These are phyloP conservation scores for Apiospora rasikravindrae DNA, from an alignment of 2,329 filamentous ascomycete species.

Conservation along the genomic window DNA sequence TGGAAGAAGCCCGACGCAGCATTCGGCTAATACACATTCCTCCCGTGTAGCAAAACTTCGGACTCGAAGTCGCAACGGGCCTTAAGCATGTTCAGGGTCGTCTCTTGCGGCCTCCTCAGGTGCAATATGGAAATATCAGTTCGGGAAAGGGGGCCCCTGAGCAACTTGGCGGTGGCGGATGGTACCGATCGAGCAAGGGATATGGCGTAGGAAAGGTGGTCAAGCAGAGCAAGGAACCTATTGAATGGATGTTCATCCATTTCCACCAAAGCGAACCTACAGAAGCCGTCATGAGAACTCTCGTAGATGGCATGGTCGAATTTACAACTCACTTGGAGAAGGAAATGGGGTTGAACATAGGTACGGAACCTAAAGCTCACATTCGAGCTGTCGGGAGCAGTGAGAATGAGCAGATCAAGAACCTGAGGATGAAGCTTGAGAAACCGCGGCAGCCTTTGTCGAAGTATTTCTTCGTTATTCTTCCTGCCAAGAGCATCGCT, in stretches of 20 bases:
- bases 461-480: conserved; percentile 64
- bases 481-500: conserved; percentile 53
- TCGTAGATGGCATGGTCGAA: conserved; percentile 30
- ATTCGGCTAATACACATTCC: background rate
- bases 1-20: background rate
- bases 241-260: conserved; percentile 57
- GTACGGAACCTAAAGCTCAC: background rate
- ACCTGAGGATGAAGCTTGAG: background rate
- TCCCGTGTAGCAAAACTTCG: conserved; percentile 53
- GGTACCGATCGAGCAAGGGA: conserved; percentile 73
- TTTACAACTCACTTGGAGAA: conserved; percentile 45
- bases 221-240: conserved; percentile 51
- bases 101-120: conserved; percentile 63
- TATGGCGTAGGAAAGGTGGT: conserved; percentile 55
- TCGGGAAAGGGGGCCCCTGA: conserved; percentile 22
- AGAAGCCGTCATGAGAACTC: background rate
- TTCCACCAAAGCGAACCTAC: background rate
- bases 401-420: background rate
- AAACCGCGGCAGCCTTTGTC: conserved; percentile 38
- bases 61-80: conserved; percentile 62
- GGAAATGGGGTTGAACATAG: conserved; percentile 43
- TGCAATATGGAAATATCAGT: conserved; percentile 58
- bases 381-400: background rate
- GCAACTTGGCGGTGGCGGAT: conserved; percentile 37
- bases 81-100: conserved; percentile 77